Conservation (phyloP, 768 basidiomycete species). For the Pulveroboletus sp. region DNA sequence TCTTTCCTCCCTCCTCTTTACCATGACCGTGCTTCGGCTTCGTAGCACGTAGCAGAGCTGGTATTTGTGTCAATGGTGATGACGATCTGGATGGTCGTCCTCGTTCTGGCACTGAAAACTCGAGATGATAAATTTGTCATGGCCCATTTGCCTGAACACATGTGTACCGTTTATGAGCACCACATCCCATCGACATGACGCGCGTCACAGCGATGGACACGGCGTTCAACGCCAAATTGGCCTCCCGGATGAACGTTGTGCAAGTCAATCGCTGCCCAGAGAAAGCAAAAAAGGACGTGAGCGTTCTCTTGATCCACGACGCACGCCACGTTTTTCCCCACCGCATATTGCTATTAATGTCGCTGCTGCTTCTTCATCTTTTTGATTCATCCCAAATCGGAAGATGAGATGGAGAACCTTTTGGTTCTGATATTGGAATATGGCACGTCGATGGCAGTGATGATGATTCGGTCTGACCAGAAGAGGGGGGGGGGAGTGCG, state of each 20-base stretch:
- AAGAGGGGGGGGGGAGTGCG: no score
- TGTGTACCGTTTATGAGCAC: no score
- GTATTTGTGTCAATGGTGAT: conserved; percentile 3
- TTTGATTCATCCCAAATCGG: no score
- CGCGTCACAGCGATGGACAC: not conserved
- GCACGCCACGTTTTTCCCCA: no score
- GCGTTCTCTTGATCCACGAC: not conserved
- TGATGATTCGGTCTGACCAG: not conserved
- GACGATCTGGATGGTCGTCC: conserved; percentile 16
- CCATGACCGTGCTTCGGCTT: conserved; percentile 13
- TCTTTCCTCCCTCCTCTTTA: not conserved
- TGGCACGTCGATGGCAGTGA: not conserved
- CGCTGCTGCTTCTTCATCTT: no score
- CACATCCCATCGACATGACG: not conserved
- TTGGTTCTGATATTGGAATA: not conserved
- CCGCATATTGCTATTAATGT: no score
- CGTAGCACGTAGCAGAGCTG: conserved; percentile 12
- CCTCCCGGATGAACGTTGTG: not conserved
- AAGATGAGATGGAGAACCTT: no score
- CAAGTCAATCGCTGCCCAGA: no score
- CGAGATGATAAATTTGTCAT: conserved; percentile 2
- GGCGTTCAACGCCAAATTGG: no score
- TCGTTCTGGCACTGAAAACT: conserved; percentile 2
- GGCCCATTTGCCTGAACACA: no score
- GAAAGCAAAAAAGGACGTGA: no score